A percentile compares a stretch with the other conserved stretches of the same genome.
Conservation (phyloP, 345 rosid species). For the Orychophragmus violaceus region DNA sequence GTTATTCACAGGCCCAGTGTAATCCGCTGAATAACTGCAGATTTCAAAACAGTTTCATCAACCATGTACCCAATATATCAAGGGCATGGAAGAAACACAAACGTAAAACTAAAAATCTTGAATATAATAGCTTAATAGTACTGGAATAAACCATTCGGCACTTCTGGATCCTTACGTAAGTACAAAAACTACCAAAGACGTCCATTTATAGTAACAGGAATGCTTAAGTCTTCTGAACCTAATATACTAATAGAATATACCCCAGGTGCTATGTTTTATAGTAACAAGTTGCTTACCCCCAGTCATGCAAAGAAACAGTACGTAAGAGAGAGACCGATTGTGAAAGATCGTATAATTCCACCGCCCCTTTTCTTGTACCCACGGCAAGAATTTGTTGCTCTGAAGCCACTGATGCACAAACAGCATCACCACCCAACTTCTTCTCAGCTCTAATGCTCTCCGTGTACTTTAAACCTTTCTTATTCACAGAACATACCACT, state of each 20-base stretch:
- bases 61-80: background rate
- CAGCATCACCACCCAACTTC: constrained; percentile 66
- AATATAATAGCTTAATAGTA: background rate
- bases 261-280: background rate
- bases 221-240: background rate
- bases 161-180: background rate
- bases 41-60: background rate
- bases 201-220: background rate
- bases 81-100: background rate
- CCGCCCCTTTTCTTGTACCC: constrained; percentile 86
- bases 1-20: constrained; percentile 89
- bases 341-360: constrained; percentile 75
- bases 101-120: background rate
- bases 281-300: constrained; percentile 68
- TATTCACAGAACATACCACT: constrained; percentile 69
- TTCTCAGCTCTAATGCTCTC: constrained; percentile 69
- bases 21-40: constrained; percentile 81
- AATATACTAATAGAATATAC: background rate
- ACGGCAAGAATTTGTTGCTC: constrained; percentile 95
- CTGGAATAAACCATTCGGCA: background rate
- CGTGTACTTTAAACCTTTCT: constrained; percentile 71
- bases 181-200: background rate
- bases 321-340: constrained; percentile 70
- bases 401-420: constrained; percentile 71
- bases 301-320: constrained; percentile 75